Evolutionary conservation across 371 early-diverging fungal genomes (phyloP).

Genomic region (Haplosporangium sp.): DNA sequence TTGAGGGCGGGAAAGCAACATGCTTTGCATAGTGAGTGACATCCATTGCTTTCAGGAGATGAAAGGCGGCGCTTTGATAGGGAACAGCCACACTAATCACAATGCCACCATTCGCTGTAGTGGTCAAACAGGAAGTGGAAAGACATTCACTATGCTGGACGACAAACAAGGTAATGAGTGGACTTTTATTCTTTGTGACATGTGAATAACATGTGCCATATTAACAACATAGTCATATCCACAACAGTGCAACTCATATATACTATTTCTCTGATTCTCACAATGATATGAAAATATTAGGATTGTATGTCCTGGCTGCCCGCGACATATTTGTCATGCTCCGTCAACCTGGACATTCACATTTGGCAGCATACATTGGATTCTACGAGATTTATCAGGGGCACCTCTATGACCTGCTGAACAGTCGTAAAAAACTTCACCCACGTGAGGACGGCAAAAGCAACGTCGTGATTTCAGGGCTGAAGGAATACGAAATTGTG

Average conservation of each 20-base stretch:
- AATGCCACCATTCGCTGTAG: constrained; percentile 41
- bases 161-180: constrained; percentile 64
- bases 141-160: constrained; percentile 99
- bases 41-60: no score
- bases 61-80: no score
- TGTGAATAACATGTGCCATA: no score
- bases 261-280: no score
- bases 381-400: constrained; percentile 99
- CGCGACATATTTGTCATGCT: constrained; percentile 88
- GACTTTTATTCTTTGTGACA: neutral
- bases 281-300: neutral
- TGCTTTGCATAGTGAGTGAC: constrained; percentile 95
- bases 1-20: constrained; percentile 96
- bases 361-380: constrained; percentile 84
- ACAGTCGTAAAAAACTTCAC: constrained; percentile 82
- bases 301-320: constrained; percentile 93
- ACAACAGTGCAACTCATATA: neutral
- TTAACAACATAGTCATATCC: no score
- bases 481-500: constrained; percentile 85
- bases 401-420: constrained; percentile 93
- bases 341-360: constrained; percentile 71
- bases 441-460: constrained; percentile 97
- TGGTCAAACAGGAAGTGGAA: constrained; percentile 98
- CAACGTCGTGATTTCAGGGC: constrained; percentile 89
- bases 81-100: neutral